These are phyloP conservation scores for Beauveria pseudobassiana DNA, from an alignment of 2,329 filamentous ascomycete species.

Conservation along the genomic window DNA sequence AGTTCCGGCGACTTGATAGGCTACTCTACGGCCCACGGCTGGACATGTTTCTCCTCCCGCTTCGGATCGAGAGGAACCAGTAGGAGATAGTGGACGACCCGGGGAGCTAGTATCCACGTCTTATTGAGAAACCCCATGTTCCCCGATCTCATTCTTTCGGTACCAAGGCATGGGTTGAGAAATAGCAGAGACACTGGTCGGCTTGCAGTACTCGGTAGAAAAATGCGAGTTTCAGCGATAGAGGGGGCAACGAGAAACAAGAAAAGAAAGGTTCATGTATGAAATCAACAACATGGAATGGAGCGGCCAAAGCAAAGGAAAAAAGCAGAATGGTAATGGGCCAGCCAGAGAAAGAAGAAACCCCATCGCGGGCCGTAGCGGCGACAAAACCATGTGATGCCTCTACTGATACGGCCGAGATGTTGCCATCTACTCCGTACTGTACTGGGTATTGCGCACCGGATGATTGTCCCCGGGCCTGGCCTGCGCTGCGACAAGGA, in stretches of 20 bases:
- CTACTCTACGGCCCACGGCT: background rate
- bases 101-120: background rate
- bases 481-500: too few species aligned
- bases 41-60: background rate
- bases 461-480: too few species aligned
- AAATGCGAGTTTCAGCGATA: background rate
- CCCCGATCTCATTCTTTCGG: background rate
- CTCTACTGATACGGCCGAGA: too few species aligned
- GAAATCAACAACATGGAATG: background rate
- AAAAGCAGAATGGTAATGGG: background rate
- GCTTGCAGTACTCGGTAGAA: too few species aligned
- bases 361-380: background rate
- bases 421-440: too few species aligned
- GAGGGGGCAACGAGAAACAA: background rate
- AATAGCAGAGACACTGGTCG: too few species aligned
- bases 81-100: background rate
- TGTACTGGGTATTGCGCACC: too few species aligned
- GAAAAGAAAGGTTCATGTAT: background rate
- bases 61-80: background rate
- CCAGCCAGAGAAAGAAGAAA: background rate
- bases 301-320: background rate
- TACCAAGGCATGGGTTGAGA: too few species aligned
- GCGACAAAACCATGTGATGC: background rate
- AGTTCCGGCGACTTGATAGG: background rate
- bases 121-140: background rate